A percentile compares a stretch with the other conserved stretches of the same genome.
phyloP scores from a whole-genome alignment of 345 rosid species.

The Populus euphratica region DNA sequence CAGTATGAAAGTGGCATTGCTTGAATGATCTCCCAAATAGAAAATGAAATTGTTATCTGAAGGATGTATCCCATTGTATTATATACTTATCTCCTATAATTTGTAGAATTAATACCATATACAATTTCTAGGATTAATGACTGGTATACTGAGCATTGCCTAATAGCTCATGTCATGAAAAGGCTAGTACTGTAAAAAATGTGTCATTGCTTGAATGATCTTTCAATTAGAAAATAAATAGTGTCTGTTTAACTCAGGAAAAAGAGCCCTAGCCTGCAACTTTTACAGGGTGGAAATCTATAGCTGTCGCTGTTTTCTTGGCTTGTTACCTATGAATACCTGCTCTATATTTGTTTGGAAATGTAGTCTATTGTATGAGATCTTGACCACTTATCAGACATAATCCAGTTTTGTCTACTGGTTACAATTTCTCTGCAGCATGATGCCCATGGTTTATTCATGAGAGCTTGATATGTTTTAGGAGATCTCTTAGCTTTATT shows the following conservation, averaged over 20 bases:
- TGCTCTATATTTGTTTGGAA: background rate
- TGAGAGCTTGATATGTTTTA: background rate
- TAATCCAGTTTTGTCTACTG: no score
- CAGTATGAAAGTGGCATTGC: no score
- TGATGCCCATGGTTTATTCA: background rate
- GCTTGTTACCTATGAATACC: background rate
- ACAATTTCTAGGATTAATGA: no score
- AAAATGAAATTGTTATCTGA: background rate
- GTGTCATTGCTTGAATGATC: background rate
- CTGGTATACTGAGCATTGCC: no score
- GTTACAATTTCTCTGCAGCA: background rate
- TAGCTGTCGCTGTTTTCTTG: background rate
- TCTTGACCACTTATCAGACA: background rate
- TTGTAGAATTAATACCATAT: no score
- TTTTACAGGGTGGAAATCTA: background rate
- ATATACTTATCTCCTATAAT: no score
- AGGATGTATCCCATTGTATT: no score
- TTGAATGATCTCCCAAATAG: background rate
- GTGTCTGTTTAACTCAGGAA: no score
- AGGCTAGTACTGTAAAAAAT: no score
- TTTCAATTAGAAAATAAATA: background rate
- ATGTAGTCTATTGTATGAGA: background rate
- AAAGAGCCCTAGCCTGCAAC: background rate
- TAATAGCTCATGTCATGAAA: no score
- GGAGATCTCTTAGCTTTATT: background rate